A percentile compares a stretch with the other conserved stretches of the same genome.
phyloP scores from a whole-genome alignment of 2,329 filamentous ascomycete species.

The Colletotrichum falcatum region DNA sequence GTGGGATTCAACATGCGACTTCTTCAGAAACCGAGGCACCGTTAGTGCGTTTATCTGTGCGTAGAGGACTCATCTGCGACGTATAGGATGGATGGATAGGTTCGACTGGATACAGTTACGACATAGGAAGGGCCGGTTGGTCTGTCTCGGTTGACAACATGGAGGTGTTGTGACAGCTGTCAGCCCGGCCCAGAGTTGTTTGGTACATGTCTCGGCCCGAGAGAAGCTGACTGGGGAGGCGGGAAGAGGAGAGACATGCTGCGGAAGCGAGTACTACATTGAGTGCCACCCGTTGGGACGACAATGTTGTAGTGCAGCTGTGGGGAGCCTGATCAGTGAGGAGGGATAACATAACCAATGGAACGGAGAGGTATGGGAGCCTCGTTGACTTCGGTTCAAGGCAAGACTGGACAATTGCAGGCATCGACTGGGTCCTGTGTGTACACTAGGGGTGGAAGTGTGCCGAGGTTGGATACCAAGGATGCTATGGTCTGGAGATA shows the following conservation, averaged over 20 bases:
- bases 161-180: not conserved
- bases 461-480: slow-evolving; percentile 18
- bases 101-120: not conserved
- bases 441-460: slow-evolving; percentile 1
- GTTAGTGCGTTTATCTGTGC: too few species aligned
- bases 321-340: too few species aligned
- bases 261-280: not conserved
- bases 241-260: not conserved
- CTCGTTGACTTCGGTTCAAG: not conserved
- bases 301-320: not conserved
- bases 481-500: not conserved
- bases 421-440: slow-evolving; percentile 6
- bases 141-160: not conserved
- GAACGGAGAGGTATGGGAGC: not conserved
- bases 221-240: too few species aligned
- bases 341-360: not conserved
- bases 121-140: not conserved
- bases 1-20: not conserved
- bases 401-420: not conserved
- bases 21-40: not conserved
- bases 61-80: not conserved
- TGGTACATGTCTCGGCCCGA: not conserved
- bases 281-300: too few species aligned
- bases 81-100: not conserved
- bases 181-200: not conserved